A percentile compares a stretch with the other conserved stretches of the same genome.
phyloP scores from a whole-genome alignment of 2,329 filamentous ascomycete species.

The Colletotrichum tabaci region DNA sequence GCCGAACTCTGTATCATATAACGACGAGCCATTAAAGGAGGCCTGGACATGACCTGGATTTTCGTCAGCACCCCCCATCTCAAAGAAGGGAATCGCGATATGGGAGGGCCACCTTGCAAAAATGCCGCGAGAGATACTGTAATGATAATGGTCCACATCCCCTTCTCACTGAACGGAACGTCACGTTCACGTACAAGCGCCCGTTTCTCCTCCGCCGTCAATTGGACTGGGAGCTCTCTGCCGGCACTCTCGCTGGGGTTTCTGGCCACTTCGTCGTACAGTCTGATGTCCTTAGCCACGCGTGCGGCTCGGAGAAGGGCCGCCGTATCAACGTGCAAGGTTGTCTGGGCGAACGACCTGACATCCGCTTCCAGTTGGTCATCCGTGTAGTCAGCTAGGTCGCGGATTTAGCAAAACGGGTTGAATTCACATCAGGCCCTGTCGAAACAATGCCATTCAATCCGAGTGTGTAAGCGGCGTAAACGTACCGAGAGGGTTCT shows the following conservation, averaged over 20 bases:
- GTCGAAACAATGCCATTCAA: background rate
- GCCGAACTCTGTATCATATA: constrained; percentile 45
- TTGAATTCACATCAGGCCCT: background rate
- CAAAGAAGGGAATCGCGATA: background rate
- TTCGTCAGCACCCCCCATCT: background rate
- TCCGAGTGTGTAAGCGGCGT: no score
- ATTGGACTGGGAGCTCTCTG: constrained; percentile 50
- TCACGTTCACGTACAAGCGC: constrained; percentile 57
- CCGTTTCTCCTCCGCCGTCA: constrained; percentile 52
- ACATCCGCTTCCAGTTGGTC: constrained; percentile 56
- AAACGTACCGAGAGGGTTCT: constrained; percentile 53
- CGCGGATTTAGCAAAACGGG: background rate
- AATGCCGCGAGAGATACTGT: constrained; percentile 62
- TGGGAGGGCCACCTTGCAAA: constrained; percentile 51
- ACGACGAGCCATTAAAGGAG: constrained; percentile 58
- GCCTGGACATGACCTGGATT: constrained; percentile 57
- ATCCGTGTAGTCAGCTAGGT: constrained; percentile 55
- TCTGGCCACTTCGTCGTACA: constrained; percentile 56
- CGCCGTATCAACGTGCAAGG: constrained; percentile 50
- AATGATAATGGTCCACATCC: constrained; percentile 57
- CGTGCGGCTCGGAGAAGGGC: constrained; percentile 55
- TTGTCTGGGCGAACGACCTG: constrained; percentile 48
- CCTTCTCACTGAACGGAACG: constrained; percentile 55
- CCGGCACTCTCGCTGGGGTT: constrained; percentile 45
- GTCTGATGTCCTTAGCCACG: constrained; percentile 57